Evolutionary conservation across 2,329 filamentous ascomycete genomes (phyloP).

Genomic region (Venturia oleaginea): DNA sequence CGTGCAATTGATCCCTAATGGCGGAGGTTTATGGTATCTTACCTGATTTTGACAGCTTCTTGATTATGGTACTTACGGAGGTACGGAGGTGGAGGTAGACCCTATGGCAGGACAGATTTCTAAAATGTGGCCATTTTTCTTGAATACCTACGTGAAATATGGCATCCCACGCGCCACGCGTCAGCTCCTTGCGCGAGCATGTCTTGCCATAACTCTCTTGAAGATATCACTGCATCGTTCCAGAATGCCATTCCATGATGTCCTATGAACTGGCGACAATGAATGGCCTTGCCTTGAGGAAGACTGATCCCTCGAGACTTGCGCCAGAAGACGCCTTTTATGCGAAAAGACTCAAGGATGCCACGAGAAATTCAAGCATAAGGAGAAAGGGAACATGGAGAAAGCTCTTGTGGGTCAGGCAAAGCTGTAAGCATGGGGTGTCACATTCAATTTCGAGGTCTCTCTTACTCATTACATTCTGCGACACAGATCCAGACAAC

Average conservation of each 20-base stretch:
- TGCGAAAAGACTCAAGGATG: slow-evolving; percentile 42
- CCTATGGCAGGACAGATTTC: no score
- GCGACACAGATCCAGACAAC: slow-evolving; percentile 66
- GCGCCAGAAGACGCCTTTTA: slow-evolving; percentile 79
- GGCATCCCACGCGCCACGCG: no score
- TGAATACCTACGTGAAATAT: no score
- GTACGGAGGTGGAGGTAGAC: no score
- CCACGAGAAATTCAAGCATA: slow-evolving; percentile 55
- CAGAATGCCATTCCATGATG: not conserved
- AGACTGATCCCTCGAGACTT: slow-evolving; percentile 42
- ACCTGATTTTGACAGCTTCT: no score
- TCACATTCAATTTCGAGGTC: slow-evolving; percentile 13
- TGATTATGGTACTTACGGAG: no score
- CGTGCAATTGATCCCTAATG: no score
- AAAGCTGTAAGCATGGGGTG: slow-evolving; percentile 58
- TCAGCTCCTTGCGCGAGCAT: no score
- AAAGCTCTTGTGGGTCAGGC: slow-evolving; percentile 96
- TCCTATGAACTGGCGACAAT: not conserved
- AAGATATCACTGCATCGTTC: not conserved
- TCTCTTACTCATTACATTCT: slow-evolving; percentile 35
- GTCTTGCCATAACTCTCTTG: not conserved
- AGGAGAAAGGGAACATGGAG: slow-evolving; percentile 69
- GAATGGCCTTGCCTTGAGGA: not conserved
- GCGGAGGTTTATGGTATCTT: no score
- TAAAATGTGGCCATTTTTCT: no score